Conservation (phyloP, 1,284 basidiomycete genomes). For the Marasmius fiardii region DNA sequence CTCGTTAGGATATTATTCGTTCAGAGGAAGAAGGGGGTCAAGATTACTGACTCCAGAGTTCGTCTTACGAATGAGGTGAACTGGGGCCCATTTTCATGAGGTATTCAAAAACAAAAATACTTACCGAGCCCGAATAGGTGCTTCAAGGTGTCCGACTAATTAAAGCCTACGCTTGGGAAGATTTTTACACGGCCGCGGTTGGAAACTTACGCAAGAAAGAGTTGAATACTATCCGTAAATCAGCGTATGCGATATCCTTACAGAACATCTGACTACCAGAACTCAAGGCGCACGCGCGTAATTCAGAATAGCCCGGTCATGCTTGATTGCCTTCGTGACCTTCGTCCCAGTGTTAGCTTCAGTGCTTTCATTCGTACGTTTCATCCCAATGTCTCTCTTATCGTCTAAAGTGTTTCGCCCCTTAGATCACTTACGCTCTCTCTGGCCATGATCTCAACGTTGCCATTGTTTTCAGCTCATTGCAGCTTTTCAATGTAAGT, state of each 20-base stretch:
- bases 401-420: background rate
- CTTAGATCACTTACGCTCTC: conserved; percentile 65
- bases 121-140: conserved; percentile 31
- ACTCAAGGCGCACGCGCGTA: too few relatives aligned
- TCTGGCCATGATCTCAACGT: conserved; percentile 64
- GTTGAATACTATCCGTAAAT: conserved; percentile 43
- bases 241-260: conserved; percentile 38
- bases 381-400: too few relatives aligned
- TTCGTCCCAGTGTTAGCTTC: conserved; percentile 68
- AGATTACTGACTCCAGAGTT: conserved; percentile 70
- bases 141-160: conserved; percentile 62
- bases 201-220: conserved; percentile 48
- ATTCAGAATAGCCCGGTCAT: conserved; percentile 47
- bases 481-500: conserved; percentile 71
- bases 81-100: too few relatives aligned
- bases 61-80: conserved; percentile 58
- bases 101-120: background rate
- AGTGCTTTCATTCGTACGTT: conserved; percentile 66
- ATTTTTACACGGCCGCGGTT: conserved; percentile 58
- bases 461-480: conserved; percentile 69
- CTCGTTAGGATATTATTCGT: conserved; percentile 64
- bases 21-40: conserved; percentile 62
- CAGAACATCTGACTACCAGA: background rate
- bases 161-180: conserved; percentile 62
- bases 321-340: conserved; percentile 53